Evolutionary conservation across 2,329 filamentous ascomycete species (phyloP).

Genomic region (Microsporum canis): DNA sequence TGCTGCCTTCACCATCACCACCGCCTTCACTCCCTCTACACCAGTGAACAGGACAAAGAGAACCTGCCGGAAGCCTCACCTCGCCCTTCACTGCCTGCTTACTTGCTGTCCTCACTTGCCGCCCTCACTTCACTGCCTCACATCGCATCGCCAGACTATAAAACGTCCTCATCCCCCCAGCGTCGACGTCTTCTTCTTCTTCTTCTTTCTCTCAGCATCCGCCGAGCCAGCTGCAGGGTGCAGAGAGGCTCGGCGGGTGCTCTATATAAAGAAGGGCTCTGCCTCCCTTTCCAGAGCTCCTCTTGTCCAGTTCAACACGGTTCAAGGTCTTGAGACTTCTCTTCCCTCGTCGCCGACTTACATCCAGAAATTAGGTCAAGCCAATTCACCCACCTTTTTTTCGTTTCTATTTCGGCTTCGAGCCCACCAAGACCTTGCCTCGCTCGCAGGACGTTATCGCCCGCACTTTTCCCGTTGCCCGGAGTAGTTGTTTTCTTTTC

Average conservation of each 20-base stretch:
- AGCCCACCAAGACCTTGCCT: neutral
- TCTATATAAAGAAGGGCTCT: constrained; percentile 4
- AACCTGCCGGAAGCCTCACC: neutral
- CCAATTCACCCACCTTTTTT: too few relatives aligned
- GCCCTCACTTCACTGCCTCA: neutral
- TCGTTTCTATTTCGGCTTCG: neutral
- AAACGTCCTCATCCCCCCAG: constrained; percentile 11
- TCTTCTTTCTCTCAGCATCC: neutral
- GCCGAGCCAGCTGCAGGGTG: constrained; percentile 1
- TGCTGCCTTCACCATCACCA: neutral
- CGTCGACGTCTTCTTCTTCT: constrained; percentile 1
- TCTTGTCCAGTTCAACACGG: neutral
- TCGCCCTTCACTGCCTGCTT: neutral
- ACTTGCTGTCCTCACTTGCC: neutral
- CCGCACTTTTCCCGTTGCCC: too few relatives aligned
- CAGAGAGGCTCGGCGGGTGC: constrained; percentile 9
- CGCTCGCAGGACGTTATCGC: neutral
- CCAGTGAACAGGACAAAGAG: neutral
- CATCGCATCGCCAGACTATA: neutral
- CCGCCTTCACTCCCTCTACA: neutral
- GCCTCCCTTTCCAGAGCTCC: neutral
- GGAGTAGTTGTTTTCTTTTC: neutral
- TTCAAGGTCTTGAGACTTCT: neutral
- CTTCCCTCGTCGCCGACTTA: neutral
- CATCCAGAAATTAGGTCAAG: neutral